Conservation (phyloP, 2,329 filamentous ascomycete genomes). For the Rachicladosporium sp. region DNA sequence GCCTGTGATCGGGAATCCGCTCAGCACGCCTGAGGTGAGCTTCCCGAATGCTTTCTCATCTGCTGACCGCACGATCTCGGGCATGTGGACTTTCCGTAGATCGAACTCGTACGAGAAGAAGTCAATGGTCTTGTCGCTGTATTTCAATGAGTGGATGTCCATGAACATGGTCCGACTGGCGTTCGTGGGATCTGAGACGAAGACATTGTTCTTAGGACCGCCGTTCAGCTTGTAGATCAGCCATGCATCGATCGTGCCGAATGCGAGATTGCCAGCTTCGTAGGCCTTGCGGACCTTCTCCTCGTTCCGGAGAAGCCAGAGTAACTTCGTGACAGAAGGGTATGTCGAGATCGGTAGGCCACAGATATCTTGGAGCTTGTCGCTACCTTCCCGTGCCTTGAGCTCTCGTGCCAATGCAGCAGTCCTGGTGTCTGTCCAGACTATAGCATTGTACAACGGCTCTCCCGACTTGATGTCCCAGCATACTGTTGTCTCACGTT, state of each 20-base stretch:
- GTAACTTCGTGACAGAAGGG: constrained; percentile 71
- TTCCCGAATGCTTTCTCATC: constrained; percentile 60
- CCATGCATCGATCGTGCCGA: constrained; percentile 84
- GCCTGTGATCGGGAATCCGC: constrained; percentile 62
- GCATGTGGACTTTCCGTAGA: constrained; percentile 56
- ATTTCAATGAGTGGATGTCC: constrained; percentile 69
- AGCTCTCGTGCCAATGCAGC: constrained; percentile 64
- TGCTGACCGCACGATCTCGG: constrained; percentile 74
- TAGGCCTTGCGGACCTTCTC: constrained; percentile 61
- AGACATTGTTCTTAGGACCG: constrained; percentile 51
- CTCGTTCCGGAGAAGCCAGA: constrained; percentile 68
- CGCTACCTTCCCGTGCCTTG: constrained; percentile 54
- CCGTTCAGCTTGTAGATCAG: constrained; percentile 75
- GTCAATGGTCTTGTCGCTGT: constrained; percentile 61
- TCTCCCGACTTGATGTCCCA: constrained; percentile 76
- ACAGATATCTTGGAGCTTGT: constrained; percentile 57
- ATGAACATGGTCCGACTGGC: constrained; percentile 91
- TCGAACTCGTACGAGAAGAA: constrained; percentile 63
- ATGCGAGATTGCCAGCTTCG: constrained; percentile 61
- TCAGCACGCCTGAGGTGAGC: constrained; percentile 52
- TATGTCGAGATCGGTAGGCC: constrained; percentile 81
- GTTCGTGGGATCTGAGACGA: constrained; percentile 79
- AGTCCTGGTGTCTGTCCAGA: constrained; percentile 82
- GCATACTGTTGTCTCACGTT: constrained; percentile 76
- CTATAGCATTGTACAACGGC: constrained; percentile 71